Conservation (phyloP, 2,329 filamentous ascomycete genomes). For the Stagonosporopsis cucurbitacearum region DNA sequence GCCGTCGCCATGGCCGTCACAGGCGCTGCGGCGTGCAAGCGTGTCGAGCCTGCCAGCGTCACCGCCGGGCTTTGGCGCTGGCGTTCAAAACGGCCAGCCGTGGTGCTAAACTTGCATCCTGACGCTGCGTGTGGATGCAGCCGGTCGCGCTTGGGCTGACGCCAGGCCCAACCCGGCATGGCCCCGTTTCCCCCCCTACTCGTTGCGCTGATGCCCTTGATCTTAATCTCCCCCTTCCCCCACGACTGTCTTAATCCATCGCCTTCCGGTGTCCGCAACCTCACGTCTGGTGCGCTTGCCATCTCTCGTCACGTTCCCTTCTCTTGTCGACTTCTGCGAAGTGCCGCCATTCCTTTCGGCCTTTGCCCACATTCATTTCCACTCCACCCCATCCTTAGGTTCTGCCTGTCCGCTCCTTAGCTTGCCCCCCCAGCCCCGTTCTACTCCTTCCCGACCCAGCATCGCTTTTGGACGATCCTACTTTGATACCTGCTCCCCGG, state of each 20-base stretch:
- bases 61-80: conserved; percentile 27
- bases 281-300: conserved; percentile 46
- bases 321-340: conserved; percentile 50
- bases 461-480: conserved; percentile 49
- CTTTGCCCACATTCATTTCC: conserved; percentile 51
- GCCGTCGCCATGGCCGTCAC: conserved; percentile 7
- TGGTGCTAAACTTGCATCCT: conserved; percentile 26
- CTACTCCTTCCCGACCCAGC: conserved; percentile 38
- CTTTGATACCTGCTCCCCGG: conserved; percentile 43
- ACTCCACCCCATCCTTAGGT: conserved; percentile 40
- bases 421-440: conserved; percentile 30
- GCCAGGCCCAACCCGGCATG: conserved; percentile 18
- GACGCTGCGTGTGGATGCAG: conserved; percentile 18
- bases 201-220: conserved; percentile 39
- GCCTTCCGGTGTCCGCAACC: conserved; percentile 37
- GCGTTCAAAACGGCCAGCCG: conserved; percentile 32
- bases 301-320: conserved; percentile 47
- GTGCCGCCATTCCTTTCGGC: conserved; percentile 53
- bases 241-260: conserved; percentile 44
- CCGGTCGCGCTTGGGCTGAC: conserved; percentile 18
- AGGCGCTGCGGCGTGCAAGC: conserved; percentile 22
- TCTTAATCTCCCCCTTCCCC: conserved; percentile 44
- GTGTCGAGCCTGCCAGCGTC: conserved; percentile 27
- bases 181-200: conserved; percentile 34
- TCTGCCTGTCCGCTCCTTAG: conserved; percentile 51